Conservation (phyloP, 805 yeast species). For the Myxozyma neotropica region DNA sequence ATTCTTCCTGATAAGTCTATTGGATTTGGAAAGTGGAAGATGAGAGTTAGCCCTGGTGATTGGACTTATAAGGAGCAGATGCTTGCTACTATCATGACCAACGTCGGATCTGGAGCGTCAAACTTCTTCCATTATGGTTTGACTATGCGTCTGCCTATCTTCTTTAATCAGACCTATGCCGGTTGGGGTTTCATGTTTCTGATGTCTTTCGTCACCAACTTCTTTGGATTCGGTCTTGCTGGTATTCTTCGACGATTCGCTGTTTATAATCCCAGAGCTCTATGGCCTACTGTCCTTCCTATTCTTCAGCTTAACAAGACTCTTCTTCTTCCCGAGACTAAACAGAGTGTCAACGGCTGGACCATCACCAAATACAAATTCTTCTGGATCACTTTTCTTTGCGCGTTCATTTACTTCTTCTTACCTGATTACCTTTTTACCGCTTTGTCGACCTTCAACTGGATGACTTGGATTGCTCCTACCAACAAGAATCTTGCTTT, state of each 20-base stretch:
- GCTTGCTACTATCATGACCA: constrained; percentile 53
- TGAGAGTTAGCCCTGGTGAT: constrained; percentile 62
- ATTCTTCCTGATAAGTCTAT: constrained; percentile 52
- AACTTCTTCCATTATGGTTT: constrained; percentile 52
- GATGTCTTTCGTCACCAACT: constrained; percentile 48
- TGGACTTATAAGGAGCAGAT: constrained; percentile 67
- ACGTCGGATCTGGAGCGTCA: constrained; percentile 17
- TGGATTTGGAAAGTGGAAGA: constrained; percentile 52
- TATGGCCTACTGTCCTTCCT: constrained; percentile 72
- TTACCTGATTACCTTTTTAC: constrained; percentile 62
- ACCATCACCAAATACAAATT: constrained; percentile 55
- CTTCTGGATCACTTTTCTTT: constrained; percentile 48
- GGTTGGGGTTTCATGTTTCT: constrained; percentile 18
- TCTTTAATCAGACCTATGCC: constrained; percentile 16
- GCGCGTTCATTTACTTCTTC: constrained; percentile 57
- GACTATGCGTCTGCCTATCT: constrained; percentile 35
- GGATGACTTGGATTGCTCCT: constrained; percentile 66
- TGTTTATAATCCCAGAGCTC: constrained; percentile 59
- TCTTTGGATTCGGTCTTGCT: constrained; percentile 68
- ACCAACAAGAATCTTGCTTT: constrained; percentile 61
- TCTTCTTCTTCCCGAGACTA: constrained; percentile 41
- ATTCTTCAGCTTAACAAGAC: constrained; percentile 54
- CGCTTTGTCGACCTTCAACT: constrained; percentile 58
- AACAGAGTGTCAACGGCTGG: constrained; percentile 53
- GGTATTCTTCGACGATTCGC: constrained; percentile 62